phyloP scores from a whole-genome alignment of 345 rosid genomes.

The Hypericum perforatum region DNA sequence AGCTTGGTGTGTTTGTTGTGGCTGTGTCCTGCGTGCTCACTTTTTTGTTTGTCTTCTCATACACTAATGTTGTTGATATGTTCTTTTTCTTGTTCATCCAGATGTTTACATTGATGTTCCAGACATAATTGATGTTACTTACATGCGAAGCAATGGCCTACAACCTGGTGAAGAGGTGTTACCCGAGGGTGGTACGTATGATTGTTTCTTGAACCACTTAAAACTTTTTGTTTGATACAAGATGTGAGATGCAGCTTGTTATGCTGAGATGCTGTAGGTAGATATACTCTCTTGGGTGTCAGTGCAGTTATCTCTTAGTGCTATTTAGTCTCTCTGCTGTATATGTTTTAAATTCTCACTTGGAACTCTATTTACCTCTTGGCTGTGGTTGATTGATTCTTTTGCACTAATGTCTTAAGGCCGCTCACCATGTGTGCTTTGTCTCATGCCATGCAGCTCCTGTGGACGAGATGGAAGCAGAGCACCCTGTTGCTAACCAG shows the following conservation, averaged over 20 bases:
- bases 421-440: neutral
- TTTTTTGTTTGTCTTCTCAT: conserved; percentile 1
- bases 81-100: conserved; percentile 21
- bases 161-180: conserved; percentile 89
- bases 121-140: conserved; percentile 79
- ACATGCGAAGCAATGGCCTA: conserved; percentile 92
- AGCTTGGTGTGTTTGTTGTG: conserved; percentile 55
- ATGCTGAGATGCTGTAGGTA: neutral
- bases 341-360: too few relatives aligned
- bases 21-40: conserved; percentile 6
- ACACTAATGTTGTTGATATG: conserved; percentile 6
- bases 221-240: neutral
- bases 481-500: conserved; percentile 53
- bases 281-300: too few relatives aligned
- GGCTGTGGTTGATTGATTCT: neutral
- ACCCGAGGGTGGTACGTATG: conserved; percentile 58
- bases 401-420: neutral
- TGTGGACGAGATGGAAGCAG: conserved; percentile 42
- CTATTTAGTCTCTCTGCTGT: too few relatives aligned
- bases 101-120: conserved; percentile 97
- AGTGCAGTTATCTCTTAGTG: too few relatives aligned
- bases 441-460: conserved; percentile 30
- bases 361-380: too few relatives aligned
- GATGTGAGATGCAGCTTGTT: neutral
- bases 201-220: conserved; percentile 2